Evolutionary conservation across 345 rosid genomes (phyloP).

Genomic region (Kandelia obovata): DNA sequence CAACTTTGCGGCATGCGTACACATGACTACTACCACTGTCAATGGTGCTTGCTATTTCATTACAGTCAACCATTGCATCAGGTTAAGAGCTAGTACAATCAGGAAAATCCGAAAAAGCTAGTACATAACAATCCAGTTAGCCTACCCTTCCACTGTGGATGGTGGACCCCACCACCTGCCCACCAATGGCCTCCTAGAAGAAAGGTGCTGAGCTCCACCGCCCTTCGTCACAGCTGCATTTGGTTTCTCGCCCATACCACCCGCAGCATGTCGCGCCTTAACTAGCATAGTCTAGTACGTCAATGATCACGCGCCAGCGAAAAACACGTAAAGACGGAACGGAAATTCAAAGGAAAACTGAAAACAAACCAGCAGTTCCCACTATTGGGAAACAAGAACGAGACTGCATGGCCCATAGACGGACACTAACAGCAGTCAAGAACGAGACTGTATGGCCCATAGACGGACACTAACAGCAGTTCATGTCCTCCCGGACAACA

Average conservation of each 20-base stretch:
- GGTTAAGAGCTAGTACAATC: neutral
- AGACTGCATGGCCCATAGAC: neutral
- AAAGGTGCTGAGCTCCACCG: slow-evolving; percentile 47
- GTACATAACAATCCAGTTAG: neutral
- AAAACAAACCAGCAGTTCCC: neutral
- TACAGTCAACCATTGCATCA: neutral
- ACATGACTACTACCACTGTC: no score
- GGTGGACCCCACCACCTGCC: slow-evolving; percentile 46
- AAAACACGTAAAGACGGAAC: neutral
- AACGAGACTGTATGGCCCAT: neutral
- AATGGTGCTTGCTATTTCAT: neutral
- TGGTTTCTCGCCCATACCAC: neutral
- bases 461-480: neutral
- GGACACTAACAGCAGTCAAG: neutral
- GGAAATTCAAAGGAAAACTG: neutral
- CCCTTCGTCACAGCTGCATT: neutral
- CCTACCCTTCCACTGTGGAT: neutral
- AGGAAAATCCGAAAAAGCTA: neutral
- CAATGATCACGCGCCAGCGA: neutral
- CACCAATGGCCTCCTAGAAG: neutral
- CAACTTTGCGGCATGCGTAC: no score
- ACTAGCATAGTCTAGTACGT: neutral
- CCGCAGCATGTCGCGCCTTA: neutral
- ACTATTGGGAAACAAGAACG: neutral
- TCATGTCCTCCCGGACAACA: neutral